A percentile compares a stretch with the other conserved stretches of the same genome.
These are phyloP conservation scores for Leersia perrieri DNA, from an alignment of 176 grass and related monocot genomes.

Conservation along the genomic window DNA sequence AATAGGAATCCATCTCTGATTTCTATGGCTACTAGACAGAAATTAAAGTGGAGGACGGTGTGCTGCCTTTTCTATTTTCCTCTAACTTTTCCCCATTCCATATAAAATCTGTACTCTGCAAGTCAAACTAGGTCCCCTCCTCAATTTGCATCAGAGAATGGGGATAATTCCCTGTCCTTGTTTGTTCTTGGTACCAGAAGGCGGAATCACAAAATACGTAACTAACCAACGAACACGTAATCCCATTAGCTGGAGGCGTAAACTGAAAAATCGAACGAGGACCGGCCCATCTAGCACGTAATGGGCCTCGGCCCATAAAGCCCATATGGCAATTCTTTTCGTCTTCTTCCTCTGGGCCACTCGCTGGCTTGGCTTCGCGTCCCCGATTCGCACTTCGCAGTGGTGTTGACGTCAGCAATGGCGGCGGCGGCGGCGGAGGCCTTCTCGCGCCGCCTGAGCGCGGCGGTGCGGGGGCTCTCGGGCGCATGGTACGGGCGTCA, in stretches of 20 bases:
- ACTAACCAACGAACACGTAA: too few relatives aligned
- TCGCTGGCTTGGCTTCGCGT: not conserved
- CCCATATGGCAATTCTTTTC: not conserved
- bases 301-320: not conserved
- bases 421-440: conserved; percentile 31
- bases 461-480: conserved; percentile 33
- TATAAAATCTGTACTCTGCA: not conserved
- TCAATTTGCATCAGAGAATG: not conserved
- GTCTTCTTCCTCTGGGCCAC: not conserved
- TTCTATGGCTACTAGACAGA: not conserved
- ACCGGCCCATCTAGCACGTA: too few relatives aligned
- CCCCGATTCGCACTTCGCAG: too few relatives aligned
- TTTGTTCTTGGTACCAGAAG: too few relatives aligned
- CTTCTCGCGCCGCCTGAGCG: conserved; percentile 45
- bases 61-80: not conserved
- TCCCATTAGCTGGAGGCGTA: too few relatives aligned
- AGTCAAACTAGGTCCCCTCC: not conserved
- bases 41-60: not conserved
- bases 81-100: not conserved
- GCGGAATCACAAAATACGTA: too few relatives aligned
- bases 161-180: too few relatives aligned
- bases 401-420: conserved; percentile 15
- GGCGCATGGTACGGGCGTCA: conserved; percentile 47
- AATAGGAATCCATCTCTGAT: not conserved
- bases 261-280: too few relatives aligned